Percentiles rank a stretch among this genome's conserved stretches.
phyloP scores from a whole-genome alignment of 257 asterid genomes.

The Paraleonurus japonicus region DNA sequence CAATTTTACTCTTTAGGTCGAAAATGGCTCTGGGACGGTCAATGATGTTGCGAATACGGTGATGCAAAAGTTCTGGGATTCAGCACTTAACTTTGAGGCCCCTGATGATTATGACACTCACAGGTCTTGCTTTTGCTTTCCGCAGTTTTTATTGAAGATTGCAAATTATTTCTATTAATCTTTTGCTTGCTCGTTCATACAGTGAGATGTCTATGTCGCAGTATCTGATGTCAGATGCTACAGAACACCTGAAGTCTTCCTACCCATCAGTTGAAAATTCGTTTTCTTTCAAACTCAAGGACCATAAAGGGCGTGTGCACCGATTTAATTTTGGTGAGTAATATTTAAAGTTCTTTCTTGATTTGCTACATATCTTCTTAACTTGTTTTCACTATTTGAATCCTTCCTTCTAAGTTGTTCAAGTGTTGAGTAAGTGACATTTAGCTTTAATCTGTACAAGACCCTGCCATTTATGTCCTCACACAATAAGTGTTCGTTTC shows the following conservation, averaged over 20 bases:
- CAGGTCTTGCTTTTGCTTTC: slow-evolving; percentile 46
- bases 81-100: slow-evolving; percentile 83
- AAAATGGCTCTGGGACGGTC: slow-evolving; percentile 67
- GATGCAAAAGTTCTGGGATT: slow-evolving; percentile 99
- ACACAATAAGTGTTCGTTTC: background rate
- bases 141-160: slow-evolving; percentile 15
- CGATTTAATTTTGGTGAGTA: slow-evolving; percentile 83
- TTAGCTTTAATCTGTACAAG: background rate
- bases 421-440: background rate
- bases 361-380: background rate
- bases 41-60: slow-evolving; percentile 77
- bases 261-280: slow-evolving; percentile 83
- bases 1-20: slow-evolving; percentile 51
- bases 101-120: slow-evolving; percentile 81
- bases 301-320: slow-evolving; percentile 73
- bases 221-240: slow-evolving; percentile 55
- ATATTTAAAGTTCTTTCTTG: slow-evolving; percentile 1
- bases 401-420: background rate
- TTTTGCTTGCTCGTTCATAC: slow-evolving; percentile 36
- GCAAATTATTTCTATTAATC: slow-evolving; percentile 13
- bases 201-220: slow-evolving; percentile 92
- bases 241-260: slow-evolving; percentile 58
- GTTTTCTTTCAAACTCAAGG: slow-evolving; percentile 83
- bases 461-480: background rate
- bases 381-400: background rate